A percentile compares a stretch with the other conserved stretches of the same genome.
These are phyloP conservation scores for Hydrangea macrophylla DNA, from an alignment of 148 eudicot genomes.

Conservation along the genomic window DNA sequence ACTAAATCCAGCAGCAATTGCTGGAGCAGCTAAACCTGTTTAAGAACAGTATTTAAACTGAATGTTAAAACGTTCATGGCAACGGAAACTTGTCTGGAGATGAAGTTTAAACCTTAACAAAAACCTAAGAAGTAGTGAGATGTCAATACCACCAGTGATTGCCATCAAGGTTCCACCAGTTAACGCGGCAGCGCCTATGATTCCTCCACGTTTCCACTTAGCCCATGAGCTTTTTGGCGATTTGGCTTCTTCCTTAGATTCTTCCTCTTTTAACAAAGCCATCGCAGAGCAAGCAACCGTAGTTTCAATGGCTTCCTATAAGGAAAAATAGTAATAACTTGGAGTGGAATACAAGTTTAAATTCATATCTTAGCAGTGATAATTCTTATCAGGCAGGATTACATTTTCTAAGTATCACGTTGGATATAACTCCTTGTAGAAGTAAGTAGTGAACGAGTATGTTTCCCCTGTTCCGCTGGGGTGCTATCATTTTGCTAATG, in stretches of 20 bases:
- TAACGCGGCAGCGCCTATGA: constrained; percentile 95
- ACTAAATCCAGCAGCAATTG: constrained; percentile 96
- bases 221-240: constrained; percentile 59
- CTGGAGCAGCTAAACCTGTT: constrained; percentile 99
- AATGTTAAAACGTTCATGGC: neutral
- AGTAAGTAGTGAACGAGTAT: too few relatives aligned
- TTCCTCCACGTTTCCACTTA: constrained; percentile 94
- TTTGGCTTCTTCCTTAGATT: constrained; percentile 46
- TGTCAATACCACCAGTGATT: constrained; percentile 79
- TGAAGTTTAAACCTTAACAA: neutral
- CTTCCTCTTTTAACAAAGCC: constrained; percentile 75
- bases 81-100: neutral
- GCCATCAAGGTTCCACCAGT: constrained; percentile 97
- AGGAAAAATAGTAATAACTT: neutral
- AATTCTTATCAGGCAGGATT: too few relatives aligned
- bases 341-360: too few relatives aligned
- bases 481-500: too few relatives aligned
- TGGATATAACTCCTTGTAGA: too few relatives aligned
- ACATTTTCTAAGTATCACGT: too few relatives aligned
- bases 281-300: constrained; percentile 93
- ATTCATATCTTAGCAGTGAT: too few relatives aligned
- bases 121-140: constrained; percentile 3
- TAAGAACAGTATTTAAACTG: constrained; percentile 12
- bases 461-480: too few relatives aligned
- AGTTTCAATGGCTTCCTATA: constrained; percentile 89